Evolutionary conservation across 2,329 filamentous ascomycete species (phyloP), one percentile per base, ranked within the genome.

Genomic region (Aspergillus uvarum): DNA sequence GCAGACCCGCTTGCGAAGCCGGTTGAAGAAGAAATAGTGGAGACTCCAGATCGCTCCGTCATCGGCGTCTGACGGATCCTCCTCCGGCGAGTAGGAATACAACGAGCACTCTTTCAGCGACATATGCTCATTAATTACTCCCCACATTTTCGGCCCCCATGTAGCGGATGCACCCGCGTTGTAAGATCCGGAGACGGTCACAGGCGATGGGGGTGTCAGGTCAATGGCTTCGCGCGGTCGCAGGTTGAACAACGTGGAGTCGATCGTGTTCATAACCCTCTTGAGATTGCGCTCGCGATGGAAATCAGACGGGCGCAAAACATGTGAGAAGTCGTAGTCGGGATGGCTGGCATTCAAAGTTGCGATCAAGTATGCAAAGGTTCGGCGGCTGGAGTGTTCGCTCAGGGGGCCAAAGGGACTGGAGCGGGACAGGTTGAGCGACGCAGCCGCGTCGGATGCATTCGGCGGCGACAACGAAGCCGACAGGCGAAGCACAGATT

Each of bases 11-110:
- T 98, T 98, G 72, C 89, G 85, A 26, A 88, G 82, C 70, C 94
- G 94, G 81, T 96, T 97, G 84, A 97, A 98, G 76, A 98, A 96
- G 81, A 99, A 96, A 77, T 96, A 97, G 75, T 98, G 93, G 63
- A 93, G 83, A 53, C 91, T 92, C 94, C 94, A 99, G 63, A 99
- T 93, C 10, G 93, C 89, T 63, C 91, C 91, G 71, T 97, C 92
- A 63, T 96, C 94, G 61, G 96, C 93, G 64, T 92, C 92, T 69
- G 96, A 96, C 0, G 92, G 92, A 71, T 96, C 93, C 62, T 93
- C 91, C 47, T 92, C 89, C 0, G 95, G 95, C 54, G 89, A 86
- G 78, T 96, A 99, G 58, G 89, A 90, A 76, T 96, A 98, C 63
- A 94, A 87, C 58, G 88, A 89, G 78, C 95, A 99, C 67, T 96